A percentile compares a stretch with the other conserved stretches of the same genome.
Evolutionary conservation across 2,329 filamentous ascomycete species (phyloP).

Genomic region (Reticulascus tulasneorum): DNA sequence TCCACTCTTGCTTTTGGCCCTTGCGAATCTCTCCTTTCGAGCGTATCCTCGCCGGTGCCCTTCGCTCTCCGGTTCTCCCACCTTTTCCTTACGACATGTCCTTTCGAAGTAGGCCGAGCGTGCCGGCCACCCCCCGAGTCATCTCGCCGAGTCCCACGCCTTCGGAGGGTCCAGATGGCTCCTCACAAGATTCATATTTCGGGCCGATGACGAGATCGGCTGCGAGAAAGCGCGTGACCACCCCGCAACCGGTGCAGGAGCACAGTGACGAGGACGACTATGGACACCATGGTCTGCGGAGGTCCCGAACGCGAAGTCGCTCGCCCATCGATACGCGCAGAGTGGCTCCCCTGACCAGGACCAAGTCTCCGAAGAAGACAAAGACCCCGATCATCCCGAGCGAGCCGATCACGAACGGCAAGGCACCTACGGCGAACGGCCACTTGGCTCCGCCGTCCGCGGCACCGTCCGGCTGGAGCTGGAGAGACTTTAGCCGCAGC

Average conservation of each 20-base stretch:
- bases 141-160: conserved; percentile 84
- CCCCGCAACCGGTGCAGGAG: conserved; percentile 53
- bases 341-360: conserved; percentile 48
- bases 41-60: conserved; percentile 52
- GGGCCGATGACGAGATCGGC: conserved; percentile 76
- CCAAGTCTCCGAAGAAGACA: conserved; percentile 35
- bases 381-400: conserved; percentile 19
- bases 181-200: conserved; percentile 60
- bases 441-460: conserved; percentile 64
- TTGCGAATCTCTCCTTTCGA: conserved; percentile 39
- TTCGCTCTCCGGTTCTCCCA: conserved; percentile 54
- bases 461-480: conserved; percentile 63
- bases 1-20: conserved; percentile 43
- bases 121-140: conserved; percentile 79
- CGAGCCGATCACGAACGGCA: conserved; percentile 18
- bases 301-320: conserved; percentile 67
- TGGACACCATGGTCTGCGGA: conserved; percentile 43
- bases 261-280: conserved; percentile 44
- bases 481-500: conserved; percentile 85
- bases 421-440: conserved; percentile 47
- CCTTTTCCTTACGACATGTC: conserved; percentile 56
- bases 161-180: conserved; percentile 51
- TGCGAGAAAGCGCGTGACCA: conserved; percentile 51
- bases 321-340: conserved; percentile 57
- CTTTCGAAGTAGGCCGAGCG: conserved; percentile 43